A percentile compares a stretch with the other conserved stretches of the same genome.
These are phyloP conservation scores for Plasmodium berghei DNA, from an alignment of 169 alveolate genomes.

Conservation along the genomic window DNA sequence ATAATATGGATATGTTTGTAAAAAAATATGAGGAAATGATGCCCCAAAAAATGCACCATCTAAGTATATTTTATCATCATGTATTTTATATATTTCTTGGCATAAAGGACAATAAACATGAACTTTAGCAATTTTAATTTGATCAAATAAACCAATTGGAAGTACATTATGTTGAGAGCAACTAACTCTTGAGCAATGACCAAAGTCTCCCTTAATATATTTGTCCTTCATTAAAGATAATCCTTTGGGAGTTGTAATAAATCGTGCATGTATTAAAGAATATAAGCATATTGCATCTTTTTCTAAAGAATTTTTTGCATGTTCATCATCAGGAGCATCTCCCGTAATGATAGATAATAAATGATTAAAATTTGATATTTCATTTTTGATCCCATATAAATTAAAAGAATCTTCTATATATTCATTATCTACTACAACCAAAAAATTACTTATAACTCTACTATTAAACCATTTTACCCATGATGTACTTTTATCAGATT, in stretches of 20 bases:
- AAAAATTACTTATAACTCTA: conserved; percentile 58
- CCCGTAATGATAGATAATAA: conserved; percentile 85
- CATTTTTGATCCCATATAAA: conserved; percentile 80
- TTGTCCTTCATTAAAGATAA: conserved; percentile 93
- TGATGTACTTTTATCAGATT: conserved; percentile 70
- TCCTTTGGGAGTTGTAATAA: conserved; percentile 94
- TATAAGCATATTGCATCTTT: conserved; percentile 94
- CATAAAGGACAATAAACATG: conserved; percentile 97
- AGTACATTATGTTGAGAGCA: conserved; percentile 95
- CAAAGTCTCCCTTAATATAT: conserved; percentile 96
- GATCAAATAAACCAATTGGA: conserved; percentile 97
- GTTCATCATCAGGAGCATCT: conserved; percentile 86
- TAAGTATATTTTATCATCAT: conserved; percentile 89
- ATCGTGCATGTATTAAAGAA: conserved; percentile 96
- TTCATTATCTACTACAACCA: conserved; percentile 82
- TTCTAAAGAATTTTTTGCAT: conserved; percentile 79
- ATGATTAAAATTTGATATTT: conserved; percentile 80
- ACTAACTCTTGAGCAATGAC: conserved; percentile 97
- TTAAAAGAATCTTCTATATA: conserved; percentile 84
- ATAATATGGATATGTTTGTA: conserved; percentile 92
- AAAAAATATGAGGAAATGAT: conserved; percentile 94
- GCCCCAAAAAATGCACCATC: conserved; percentile 98
- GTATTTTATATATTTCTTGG: conserved; percentile 92
- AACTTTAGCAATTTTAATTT: conserved; percentile 93
- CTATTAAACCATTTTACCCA: conserved; percentile 76